Evolutionary conservation across 164 flowering plant species (phyloP).

Genomic region (Aristolochia fimbriata): DNA sequence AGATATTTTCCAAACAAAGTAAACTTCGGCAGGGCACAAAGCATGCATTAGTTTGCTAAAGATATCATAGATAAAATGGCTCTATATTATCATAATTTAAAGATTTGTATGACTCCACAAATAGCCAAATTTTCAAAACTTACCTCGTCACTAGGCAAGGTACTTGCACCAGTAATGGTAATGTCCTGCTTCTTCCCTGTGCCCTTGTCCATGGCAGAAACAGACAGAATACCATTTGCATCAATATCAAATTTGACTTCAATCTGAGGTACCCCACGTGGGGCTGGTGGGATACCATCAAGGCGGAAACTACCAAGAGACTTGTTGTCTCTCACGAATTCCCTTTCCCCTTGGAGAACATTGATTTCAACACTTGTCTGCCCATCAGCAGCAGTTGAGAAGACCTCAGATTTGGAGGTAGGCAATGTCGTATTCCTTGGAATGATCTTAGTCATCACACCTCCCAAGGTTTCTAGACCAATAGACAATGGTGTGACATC

Average conservation of each 20-base stretch:
- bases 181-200: slow-evolving; percentile 54
- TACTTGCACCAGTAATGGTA: slow-evolving; percentile 52
- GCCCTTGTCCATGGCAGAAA: slow-evolving; percentile 42
- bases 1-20: no score
- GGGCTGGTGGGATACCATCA: slow-evolving; percentile 84
- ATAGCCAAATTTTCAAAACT: background rate
- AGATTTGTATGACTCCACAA: background rate
- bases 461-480: slow-evolving; percentile 71
- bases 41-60: no score
- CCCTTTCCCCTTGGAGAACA: slow-evolving; percentile 80
- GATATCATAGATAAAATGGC: no score
- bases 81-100: no score
- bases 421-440: slow-evolving; percentile 71
- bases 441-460: slow-evolving; percentile 63
- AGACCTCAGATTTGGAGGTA: slow-evolving; percentile 74
- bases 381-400: slow-evolving; percentile 78
- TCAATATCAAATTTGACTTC: slow-evolving; percentile 46
- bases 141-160: slow-evolving; percentile 53
- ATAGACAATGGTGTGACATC: slow-evolving; percentile 61
- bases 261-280: slow-evolving; percentile 58
- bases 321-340: slow-evolving; percentile 77
- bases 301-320: slow-evolving; percentile 82
- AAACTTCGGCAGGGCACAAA: no score
- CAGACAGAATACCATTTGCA: slow-evolving; percentile 47
- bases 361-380: slow-evolving; percentile 79